Evolutionary conservation across 208 protist species (phyloP).

Genomic region (Trypanosoma platydactyli): DNA sequence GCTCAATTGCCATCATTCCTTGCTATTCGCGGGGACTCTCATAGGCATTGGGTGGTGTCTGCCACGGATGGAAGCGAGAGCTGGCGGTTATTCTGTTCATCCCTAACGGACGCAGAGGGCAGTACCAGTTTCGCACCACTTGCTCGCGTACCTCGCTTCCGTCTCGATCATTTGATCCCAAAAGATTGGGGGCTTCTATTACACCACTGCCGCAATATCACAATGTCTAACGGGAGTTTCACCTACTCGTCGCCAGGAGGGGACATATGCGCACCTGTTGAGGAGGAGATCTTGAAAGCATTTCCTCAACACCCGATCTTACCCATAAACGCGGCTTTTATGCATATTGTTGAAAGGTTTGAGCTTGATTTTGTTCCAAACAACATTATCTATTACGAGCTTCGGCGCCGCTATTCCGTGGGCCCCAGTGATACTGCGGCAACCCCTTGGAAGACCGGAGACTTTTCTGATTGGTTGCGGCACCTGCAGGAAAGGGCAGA

Average conservation of each 20-base stretch:
- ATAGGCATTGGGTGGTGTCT: conserved; percentile 52
- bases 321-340: conserved; percentile 43
- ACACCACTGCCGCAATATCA: conserved; percentile 46
- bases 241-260: conserved; percentile 74
- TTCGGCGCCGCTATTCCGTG: conserved; percentile 44
- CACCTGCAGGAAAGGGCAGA: conserved; percentile 25
- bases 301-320: not conserved
- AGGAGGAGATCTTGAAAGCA: too few species aligned
- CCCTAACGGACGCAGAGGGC: not conserved
- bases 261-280: too few species aligned
- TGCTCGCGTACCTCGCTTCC: conserved; percentile 30
- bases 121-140: not conserved
- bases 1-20: conserved; percentile 38
- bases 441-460: not conserved
- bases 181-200: conserved; percentile 49
- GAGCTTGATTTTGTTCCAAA: conserved; percentile 77
- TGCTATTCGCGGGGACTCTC: conserved; percentile 21
- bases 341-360: conserved; percentile 74
- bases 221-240: conserved; percentile 36
- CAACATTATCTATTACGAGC: conserved; percentile 78
- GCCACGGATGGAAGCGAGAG: conserved; percentile 40
- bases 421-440: not conserved
- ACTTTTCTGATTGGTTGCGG: conserved; percentile 39
- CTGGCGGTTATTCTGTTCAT: conserved; percentile 30
- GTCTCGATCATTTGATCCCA: conserved; percentile 47